A percentile compares a stretch with the other conserved stretches of the same genome.
phyloP scores from a whole-genome alignment of 495 filamentous ascomycete species.

The Lepraria neglecta region DNA sequence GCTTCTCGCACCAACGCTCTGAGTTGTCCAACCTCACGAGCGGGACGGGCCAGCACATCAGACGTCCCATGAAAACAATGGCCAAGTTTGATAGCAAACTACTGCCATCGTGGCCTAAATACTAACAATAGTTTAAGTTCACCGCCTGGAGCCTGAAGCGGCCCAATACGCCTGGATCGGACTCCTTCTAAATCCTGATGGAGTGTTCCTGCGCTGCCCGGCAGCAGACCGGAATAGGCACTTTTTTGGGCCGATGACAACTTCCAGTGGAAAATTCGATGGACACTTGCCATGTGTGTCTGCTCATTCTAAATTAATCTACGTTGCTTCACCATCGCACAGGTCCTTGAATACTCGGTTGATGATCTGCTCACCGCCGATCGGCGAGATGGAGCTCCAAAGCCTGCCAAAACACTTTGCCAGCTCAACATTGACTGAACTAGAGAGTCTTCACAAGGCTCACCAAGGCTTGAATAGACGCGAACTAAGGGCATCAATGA shows the following conservation, averaged over 20 bases:
- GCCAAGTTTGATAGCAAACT: neutral
- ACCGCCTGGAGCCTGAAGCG: slow-evolving; percentile 13
- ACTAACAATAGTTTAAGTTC: slow-evolving; percentile 14
- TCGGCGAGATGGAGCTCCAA: no score
- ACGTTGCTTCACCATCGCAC: neutral
- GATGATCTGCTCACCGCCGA: neutral
- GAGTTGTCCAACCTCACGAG: slow-evolving; percentile 11
- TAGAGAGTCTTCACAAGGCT: slow-evolving; percentile 3
- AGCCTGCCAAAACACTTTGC: neutral
- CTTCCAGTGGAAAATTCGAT: neutral
- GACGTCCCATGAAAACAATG: slow-evolving; percentile 13
- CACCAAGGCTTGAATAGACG: slow-evolving; percentile 10
- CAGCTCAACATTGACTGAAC: neutral
- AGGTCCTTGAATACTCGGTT: neutral
- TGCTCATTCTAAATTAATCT: neutral
- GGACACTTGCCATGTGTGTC: neutral
- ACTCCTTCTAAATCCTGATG: neutral
- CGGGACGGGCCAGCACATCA: slow-evolving; percentile 18
- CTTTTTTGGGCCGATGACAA: neutral
- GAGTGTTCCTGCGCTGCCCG: neutral
- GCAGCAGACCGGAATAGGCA: neutral
- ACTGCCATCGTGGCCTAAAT: neutral
- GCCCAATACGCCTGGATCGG: slow-evolving; percentile 2
- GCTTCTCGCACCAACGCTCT: slow-evolving; percentile 12
- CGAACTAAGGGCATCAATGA: neutral